Conservation (phyloP, 192 early-diverging fungal species). For the Phycomyces blakesleeanus region DNA sequence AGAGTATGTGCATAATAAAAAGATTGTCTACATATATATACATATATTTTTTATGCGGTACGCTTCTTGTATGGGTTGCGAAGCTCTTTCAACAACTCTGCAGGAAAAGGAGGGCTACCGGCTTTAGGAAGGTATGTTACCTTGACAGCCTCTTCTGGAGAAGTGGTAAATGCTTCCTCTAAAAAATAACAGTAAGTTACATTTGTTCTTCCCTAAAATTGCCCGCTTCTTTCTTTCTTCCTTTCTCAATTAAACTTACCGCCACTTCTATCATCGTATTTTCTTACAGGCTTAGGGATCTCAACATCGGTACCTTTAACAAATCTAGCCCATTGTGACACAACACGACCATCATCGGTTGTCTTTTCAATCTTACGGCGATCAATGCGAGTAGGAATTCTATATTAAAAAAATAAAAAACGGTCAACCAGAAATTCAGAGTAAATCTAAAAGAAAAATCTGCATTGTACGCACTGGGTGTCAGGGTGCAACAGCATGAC, state of each 20-base stretch:
- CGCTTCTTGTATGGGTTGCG: constrained; percentile 29
- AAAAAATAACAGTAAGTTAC: background rate
- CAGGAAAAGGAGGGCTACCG: constrained; percentile 22
- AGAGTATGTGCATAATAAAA: no score
- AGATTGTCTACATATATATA: background rate
- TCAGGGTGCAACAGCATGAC: constrained; percentile 44
- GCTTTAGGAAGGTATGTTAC: constrained; percentile 25
- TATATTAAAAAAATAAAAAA: constrained; percentile 9
- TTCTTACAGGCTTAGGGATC: constrained; percentile 31
- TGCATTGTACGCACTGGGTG: constrained; percentile 24
- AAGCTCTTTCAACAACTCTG: constrained; percentile 27
- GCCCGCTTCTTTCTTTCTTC: no score
- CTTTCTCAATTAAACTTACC: constrained; percentile 14
- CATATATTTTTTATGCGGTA: background rate
- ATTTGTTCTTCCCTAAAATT: background rate
- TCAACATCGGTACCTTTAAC: constrained; percentile 36
- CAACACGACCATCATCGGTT: constrained; percentile 20
- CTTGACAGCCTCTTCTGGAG: constrained; percentile 17
- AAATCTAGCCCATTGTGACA: constrained; percentile 34
- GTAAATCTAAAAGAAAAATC: no score
- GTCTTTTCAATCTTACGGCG: constrained; percentile 27
- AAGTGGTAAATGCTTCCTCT: constrained; percentile 33
- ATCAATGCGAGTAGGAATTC: constrained; percentile 27
- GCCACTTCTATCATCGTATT: constrained; percentile 30
- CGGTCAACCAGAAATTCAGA: no score